A percentile compares a stretch with the other conserved stretches of the same genome.
Conservation (phyloP, 2,329 filamentous ascomycete genomes). For the Colletotrichum cuscutae region DNA sequence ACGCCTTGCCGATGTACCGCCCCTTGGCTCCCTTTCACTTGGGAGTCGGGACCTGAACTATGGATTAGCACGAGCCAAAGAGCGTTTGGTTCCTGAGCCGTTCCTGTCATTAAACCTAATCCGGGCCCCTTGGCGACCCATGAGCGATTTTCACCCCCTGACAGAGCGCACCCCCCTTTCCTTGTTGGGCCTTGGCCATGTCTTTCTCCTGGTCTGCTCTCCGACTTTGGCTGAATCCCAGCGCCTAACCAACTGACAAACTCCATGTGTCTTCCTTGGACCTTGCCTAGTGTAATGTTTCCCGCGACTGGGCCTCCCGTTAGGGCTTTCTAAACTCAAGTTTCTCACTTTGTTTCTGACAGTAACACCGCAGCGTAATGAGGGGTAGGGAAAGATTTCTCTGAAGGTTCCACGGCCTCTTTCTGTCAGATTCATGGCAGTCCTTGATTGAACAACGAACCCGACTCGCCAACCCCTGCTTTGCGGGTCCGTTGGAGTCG, state of each 20-base stretch:
- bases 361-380: slow-evolving; percentile 4
- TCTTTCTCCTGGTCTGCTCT: slow-evolving; percentile 14
- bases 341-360: slow-evolving; percentile 19
- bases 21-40: slow-evolving; percentile 5
- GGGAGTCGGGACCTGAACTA: background rate
- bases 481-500: slow-evolving; percentile 10
- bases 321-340: background rate
- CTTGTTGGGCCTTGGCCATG: slow-evolving; percentile 22
- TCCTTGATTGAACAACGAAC: slow-evolving; percentile 21
- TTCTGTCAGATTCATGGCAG: slow-evolving; percentile 30
- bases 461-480: background rate
- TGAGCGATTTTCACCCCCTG: slow-evolving; percentile 33
- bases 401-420: slow-evolving; percentile 25
- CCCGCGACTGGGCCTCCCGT: background rate
- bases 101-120: slow-evolving; percentile 31
- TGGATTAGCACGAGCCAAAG: background rate
- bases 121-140: slow-evolving; percentile 11
- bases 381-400: background rate
- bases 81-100: slow-evolving; percentile 31
- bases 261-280: background rate
- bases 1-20: background rate
- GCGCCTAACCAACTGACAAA: background rate
- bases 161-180: slow-evolving; percentile 17
- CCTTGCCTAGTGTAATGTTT: slow-evolving; percentile 4
- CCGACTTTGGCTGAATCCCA: background rate